Percentiles rank a stretch among this genome's conserved stretches.
These are phyloP conservation scores for Bryoglossum gracile DNA, from an alignment of 495 filamentous ascomycete genomes.

Conservation along the genomic window DNA sequence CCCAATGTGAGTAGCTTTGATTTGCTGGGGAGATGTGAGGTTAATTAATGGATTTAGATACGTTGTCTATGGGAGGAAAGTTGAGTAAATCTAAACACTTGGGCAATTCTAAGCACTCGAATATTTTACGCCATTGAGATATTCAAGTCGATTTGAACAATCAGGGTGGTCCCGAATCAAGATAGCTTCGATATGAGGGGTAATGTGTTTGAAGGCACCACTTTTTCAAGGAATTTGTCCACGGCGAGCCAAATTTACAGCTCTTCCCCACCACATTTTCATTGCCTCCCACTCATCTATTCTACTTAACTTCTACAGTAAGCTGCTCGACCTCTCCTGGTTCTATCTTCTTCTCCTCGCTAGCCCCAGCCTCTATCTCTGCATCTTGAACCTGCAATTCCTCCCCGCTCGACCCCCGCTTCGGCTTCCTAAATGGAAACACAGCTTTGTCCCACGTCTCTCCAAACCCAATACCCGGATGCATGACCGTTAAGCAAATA, in stretches of 20 bases:
- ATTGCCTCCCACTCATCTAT: too few species aligned
- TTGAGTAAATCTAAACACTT: neutral
- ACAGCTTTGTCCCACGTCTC: constrained; percentile 21
- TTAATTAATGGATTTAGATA: neutral
- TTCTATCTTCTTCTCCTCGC: neutral
- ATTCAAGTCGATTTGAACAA: too few species aligned
- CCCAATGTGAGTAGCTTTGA: constrained; percentile 19
- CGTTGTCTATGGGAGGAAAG: neutral
- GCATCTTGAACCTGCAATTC: too few species aligned
- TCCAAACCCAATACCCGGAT: constrained; percentile 27
- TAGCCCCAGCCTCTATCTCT: neutral
- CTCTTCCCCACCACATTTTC: too few species aligned
- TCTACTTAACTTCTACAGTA: too few species aligned
- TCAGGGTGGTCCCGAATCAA: too few species aligned
- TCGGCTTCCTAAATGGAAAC: constrained; percentile 6
- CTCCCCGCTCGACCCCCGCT: neutral
- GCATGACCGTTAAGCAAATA: constrained; percentile 34
- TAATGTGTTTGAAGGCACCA: too few species aligned
- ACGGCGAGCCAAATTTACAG: too few species aligned
- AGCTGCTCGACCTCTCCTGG: too few species aligned
- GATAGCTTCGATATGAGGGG: too few species aligned
- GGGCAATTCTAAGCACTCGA: neutral
- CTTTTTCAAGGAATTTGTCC: too few species aligned
- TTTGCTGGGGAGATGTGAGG: neutral
- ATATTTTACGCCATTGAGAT: too few species aligned